Conservation (phyloP, 2,329 filamentous ascomycete genomes). For the Scopulariopsis brevicaulis region DNA sequence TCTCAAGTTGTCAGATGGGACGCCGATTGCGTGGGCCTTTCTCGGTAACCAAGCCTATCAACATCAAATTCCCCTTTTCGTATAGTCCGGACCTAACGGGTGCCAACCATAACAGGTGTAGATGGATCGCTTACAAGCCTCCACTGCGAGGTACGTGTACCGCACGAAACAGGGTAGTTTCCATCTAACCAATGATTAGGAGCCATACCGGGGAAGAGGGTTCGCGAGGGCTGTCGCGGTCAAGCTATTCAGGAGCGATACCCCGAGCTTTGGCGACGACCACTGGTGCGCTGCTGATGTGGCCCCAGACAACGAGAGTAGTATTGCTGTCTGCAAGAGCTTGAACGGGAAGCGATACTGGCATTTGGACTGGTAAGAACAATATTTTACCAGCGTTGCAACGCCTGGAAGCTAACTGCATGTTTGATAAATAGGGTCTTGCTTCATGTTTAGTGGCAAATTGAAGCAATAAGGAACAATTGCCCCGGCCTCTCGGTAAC, state of each 20-base stretch:
- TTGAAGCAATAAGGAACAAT: neutral
- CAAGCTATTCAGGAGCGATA: slow-evolving; percentile 43
- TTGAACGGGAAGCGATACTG: slow-evolving; percentile 45
- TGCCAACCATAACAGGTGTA: slow-evolving; percentile 23
- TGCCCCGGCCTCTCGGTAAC: too few relatives aligned
- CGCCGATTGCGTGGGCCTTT: slow-evolving; percentile 54
- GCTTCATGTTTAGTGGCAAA: neutral
- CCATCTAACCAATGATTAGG: slow-evolving; percentile 15
- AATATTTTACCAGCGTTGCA: neutral
- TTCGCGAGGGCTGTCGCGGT: slow-evolving; percentile 50
- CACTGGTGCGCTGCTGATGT: slow-evolving; percentile 54
- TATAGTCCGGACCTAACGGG: neutral
- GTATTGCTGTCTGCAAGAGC: slow-evolving; percentile 49
- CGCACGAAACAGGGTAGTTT: too few relatives aligned
- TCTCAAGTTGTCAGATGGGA: slow-evolving; percentile 31
- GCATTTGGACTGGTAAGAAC: slow-evolving; percentile 43
- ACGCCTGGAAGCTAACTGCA: neutral
- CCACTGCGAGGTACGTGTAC: slow-evolving; percentile 37
- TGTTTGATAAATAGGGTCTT: neutral
- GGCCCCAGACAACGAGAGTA: slow-evolving; percentile 45
- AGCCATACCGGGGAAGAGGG: slow-evolving; percentile 46
- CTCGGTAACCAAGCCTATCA: slow-evolving; percentile 24
- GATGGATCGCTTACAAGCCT: slow-evolving; percentile 52
- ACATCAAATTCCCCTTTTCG: too few relatives aligned
- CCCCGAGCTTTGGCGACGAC: slow-evolving; percentile 30